These are phyloP conservation scores for Ascochyta fabae DNA, from an alignment of 2,329 filamentous ascomycete genomes.

Conservation along the genomic window DNA sequence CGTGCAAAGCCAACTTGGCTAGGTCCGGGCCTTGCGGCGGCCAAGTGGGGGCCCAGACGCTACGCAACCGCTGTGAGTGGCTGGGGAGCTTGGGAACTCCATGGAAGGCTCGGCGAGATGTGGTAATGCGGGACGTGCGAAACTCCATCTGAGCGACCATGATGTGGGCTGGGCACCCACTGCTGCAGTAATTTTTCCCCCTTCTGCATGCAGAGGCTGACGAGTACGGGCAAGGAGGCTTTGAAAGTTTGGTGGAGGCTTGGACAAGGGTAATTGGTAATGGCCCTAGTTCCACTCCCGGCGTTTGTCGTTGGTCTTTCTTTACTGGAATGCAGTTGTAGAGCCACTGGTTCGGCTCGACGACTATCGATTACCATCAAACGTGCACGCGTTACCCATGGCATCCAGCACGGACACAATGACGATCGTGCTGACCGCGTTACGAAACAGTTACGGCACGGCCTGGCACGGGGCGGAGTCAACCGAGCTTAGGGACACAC, in stretches of 20 bases:
- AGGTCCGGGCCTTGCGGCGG: constrained; percentile 19
- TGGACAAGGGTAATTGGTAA: constrained; percentile 9
- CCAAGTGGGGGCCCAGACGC: constrained; percentile 8
- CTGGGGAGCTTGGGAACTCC: constrained; percentile 1
- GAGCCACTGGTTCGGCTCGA: constrained; percentile 1
- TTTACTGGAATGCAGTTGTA: not conserved
- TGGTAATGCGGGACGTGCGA: constrained; percentile 18
- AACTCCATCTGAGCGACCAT: constrained; percentile 22
- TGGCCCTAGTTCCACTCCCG: not conserved
- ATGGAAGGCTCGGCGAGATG: constrained; percentile 20
- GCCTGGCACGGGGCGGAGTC: constrained; percentile 32
- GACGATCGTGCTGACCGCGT: constrained; percentile 34
- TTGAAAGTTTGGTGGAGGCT: constrained; percentile 4
- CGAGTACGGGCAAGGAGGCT: constrained; percentile 4
- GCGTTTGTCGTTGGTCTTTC: not conserved
- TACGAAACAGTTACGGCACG: constrained; percentile 37
- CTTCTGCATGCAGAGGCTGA: constrained; percentile 12
- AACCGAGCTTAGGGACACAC: constrained; percentile 30
- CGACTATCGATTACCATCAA: constrained; percentile 14
- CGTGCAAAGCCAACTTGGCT: constrained; percentile 2
- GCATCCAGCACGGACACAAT: constrained; percentile 30
- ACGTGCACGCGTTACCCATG: constrained; percentile 21
- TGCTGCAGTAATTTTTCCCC: constrained; percentile 21
- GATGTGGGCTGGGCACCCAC: constrained; percentile 21
- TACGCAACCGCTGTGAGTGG: constrained; percentile 12